These are phyloP conservation scores for Drechslerella stenobrocha DNA, from an alignment of 2,329 filamentous ascomycete genomes.

Conservation along the genomic window DNA sequence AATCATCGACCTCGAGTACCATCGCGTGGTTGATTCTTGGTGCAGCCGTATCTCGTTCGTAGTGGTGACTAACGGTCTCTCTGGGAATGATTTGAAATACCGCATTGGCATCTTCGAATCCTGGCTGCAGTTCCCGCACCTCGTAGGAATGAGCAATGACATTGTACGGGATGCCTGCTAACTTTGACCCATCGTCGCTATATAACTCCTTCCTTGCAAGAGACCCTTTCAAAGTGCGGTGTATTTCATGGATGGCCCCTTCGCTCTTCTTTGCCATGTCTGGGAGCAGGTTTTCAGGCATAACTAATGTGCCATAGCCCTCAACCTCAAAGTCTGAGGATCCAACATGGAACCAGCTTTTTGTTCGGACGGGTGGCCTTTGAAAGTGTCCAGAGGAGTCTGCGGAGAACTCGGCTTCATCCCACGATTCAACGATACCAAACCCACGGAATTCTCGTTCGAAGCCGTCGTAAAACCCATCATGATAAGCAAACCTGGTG, in stretches of 20 bases:
- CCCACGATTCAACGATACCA: slow-evolving; percentile 13
- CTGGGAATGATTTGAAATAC: neutral
- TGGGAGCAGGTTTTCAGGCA: too few relatives aligned
- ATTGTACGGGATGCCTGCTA: slow-evolving; percentile 10
- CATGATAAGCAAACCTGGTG: slow-evolving; percentile 38
- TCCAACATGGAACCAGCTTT: slow-evolving; percentile 50
- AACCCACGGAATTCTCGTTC: slow-evolving; percentile 47
- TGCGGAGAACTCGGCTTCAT: slow-evolving; percentile 2
- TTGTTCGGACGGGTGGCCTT: slow-evolving; percentile 22
- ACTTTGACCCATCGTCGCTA: neutral
- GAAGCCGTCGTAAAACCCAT: slow-evolving; percentile 44
- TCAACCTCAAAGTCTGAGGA: too few relatives aligned
- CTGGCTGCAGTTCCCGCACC: neutral
- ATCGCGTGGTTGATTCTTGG: slow-evolving; percentile 14
- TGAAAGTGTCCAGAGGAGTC: neutral
- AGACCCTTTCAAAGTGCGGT: slow-evolving; percentile 6
- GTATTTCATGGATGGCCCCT: neutral
- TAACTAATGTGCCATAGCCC: too few relatives aligned
- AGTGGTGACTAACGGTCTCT: slow-evolving; percentile 2
- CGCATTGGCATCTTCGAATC: neutral
- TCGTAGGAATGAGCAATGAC: neutral
- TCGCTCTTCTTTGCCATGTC: too few relatives aligned
- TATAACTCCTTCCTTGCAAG: slow-evolving; percentile 10
- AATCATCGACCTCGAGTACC: slow-evolving; percentile 5
- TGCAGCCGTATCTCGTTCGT: slow-evolving; percentile 7